These are phyloP conservation scores for Seiridium unicorne DNA, from an alignment of 2,329 filamentous ascomycete species.

Conservation along the genomic window DNA sequence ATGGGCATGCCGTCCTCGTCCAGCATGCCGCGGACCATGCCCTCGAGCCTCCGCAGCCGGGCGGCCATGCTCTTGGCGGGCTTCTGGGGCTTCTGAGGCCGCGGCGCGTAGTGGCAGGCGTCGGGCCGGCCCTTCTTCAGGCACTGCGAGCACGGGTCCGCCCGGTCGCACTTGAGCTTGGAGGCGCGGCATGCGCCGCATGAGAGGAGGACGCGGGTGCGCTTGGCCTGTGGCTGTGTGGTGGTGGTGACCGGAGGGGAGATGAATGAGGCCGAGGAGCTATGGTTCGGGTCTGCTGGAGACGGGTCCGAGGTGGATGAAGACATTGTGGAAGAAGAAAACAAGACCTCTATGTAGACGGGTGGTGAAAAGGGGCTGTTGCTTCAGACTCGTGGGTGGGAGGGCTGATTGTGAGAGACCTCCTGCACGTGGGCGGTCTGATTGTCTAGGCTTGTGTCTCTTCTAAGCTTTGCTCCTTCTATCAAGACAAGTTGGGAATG, in stretches of 20 bases:
- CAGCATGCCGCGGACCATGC: slow-evolving; percentile 57
- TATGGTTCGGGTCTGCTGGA: not conserved
- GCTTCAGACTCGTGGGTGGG: no score
- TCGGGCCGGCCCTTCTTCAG: slow-evolving; percentile 45
- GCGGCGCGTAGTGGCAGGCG: slow-evolving; percentile 48
- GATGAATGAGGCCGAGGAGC: not conserved
- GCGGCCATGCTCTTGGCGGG: slow-evolving; percentile 51
- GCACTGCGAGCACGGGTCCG: slow-evolving; percentile 51
- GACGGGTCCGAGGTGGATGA: not conserved
- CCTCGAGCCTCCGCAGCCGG: slow-evolving; percentile 53
- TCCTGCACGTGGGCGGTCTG: no score
- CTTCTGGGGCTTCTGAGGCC: slow-evolving; percentile 34
- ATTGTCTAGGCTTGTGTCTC: no score
- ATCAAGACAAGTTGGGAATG: no score
- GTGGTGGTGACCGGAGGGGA: not conserved
- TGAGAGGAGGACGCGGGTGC: slow-evolving; percentile 48
- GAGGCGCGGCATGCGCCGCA: slow-evolving; percentile 51
- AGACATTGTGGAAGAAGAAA: not conserved
- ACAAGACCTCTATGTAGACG: no score
- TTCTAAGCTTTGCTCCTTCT: no score
- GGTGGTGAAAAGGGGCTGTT: no score
- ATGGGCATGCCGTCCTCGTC: slow-evolving; percentile 30
- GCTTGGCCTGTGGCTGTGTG: slow-evolving; percentile 30
- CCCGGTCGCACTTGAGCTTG: slow-evolving; percentile 57
- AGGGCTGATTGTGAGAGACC: no score